These are phyloP conservation scores for Collybia nuda DNA, from an alignment of 768 basidiomycete species.

Conservation along the genomic window DNA sequence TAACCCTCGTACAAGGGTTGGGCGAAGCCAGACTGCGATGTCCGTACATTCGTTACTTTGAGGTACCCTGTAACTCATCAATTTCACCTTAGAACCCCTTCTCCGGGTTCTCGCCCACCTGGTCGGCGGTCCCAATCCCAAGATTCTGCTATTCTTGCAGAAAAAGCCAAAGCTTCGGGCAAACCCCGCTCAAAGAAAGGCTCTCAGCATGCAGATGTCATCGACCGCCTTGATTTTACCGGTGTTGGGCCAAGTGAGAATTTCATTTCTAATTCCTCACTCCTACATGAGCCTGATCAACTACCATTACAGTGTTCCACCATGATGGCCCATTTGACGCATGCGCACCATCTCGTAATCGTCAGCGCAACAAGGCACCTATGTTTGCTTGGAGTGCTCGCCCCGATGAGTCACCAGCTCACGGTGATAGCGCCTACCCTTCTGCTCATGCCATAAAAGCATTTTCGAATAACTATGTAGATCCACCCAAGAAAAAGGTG, in stretches of 20 bases:
- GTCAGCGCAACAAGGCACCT: slow-evolving; percentile 74
- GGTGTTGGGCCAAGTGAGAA: slow-evolving; percentile 81
- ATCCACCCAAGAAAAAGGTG: slow-evolving; percentile 79
- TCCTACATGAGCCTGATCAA: slow-evolving; percentile 17
- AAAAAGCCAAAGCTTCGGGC: slow-evolving; percentile 35
- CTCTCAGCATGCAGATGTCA: slow-evolving; percentile 83
- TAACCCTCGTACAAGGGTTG: slow-evolving; percentile 47
- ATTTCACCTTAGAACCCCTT: slow-evolving; percentile 15
- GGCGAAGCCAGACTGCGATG: slow-evolving; percentile 59
- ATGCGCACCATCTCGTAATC: slow-evolving; percentile 87
- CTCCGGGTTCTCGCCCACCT: slow-evolving; percentile 28
- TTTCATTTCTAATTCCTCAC: slow-evolving; percentile 8
- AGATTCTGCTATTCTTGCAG: slow-evolving; percentile 35
- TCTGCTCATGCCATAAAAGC: slow-evolving; percentile 44
- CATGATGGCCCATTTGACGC: slow-evolving; percentile 93
- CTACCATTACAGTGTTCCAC: slow-evolving; percentile 67
- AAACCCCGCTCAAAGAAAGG: slow-evolving; percentile 65
- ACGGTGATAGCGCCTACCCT: slow-evolving; percentile 53
- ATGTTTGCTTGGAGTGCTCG: slow-evolving; percentile 72
- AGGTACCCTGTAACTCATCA: slow-evolving; percentile 11
- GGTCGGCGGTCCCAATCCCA: slow-evolving; percentile 47
- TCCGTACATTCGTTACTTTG: slow-evolving; percentile 27
- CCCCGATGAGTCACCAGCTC: slow-evolving; percentile 36
- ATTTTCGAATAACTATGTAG: slow-evolving; percentile 51
- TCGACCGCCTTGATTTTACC: slow-evolving; percentile 85